Evolutionary conservation across 2,329 filamentous ascomycete genomes (phyloP).

Genomic region (Cryphonectria naterciae): DNA sequence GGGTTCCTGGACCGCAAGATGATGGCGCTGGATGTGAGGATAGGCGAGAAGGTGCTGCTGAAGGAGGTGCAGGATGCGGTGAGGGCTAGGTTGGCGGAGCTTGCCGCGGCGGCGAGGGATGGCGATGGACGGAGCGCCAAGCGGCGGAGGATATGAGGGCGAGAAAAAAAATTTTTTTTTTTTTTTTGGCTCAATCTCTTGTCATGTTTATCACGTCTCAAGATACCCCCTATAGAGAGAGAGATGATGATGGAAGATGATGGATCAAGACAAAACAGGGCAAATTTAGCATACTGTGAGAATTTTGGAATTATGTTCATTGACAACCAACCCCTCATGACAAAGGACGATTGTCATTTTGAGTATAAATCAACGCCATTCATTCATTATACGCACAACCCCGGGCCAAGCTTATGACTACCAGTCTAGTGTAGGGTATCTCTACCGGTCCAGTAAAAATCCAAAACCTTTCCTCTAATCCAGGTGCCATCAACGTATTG

Average conservation of each 20-base stretch:
- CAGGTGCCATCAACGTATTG: not conserved
- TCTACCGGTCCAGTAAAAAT: conserved; percentile 9
- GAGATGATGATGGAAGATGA: not conserved
- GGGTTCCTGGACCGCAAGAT: conserved; percentile 23
- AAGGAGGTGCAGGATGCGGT: conserved; percentile 36
- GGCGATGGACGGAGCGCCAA: conserved; percentile 35
- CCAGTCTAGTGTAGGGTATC: conserved; percentile 21
- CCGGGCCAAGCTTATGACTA: no score
- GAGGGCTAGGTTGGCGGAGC: conserved; percentile 28
- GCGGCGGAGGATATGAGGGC: conserved; percentile 31
- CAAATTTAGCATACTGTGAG: not conserved
- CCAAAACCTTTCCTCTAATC: conserved; percentile 1
- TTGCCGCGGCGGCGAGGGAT: conserved; percentile 25
- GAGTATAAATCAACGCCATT: conserved; percentile 13
- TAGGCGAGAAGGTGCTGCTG: conserved; percentile 42
- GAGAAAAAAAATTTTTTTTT: no score
- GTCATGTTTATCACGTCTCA: not conserved
- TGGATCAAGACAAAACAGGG: not conserved
- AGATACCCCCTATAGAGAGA: conserved; percentile 25
- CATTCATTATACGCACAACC: conserved; percentile 3
- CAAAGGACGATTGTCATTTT: not conserved
- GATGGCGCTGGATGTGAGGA: conserved; percentile 42
- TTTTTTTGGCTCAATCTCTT: not conserved
- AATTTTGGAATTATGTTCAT: not conserved
- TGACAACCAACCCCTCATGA: not conserved